Conservation (phyloP, 2,329 filamentous ascomycete genomes). For the Fusarium fracticaudum region DNA sequence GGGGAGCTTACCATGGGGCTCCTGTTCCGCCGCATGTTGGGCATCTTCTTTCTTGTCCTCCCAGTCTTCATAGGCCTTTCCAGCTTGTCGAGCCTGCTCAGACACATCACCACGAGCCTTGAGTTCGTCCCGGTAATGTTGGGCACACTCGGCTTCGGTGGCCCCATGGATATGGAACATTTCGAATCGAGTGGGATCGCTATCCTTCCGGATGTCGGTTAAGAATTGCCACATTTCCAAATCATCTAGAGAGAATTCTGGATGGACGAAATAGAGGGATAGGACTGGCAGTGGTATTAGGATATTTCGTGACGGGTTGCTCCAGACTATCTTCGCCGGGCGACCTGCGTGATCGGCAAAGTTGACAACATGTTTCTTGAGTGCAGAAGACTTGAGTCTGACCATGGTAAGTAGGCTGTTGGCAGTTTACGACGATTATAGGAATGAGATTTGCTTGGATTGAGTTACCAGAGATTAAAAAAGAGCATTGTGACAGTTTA, state of each 20-base stretch:
- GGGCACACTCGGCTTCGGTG: neutral
- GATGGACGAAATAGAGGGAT: neutral
- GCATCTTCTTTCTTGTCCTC: neutral
- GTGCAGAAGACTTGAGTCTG: neutral
- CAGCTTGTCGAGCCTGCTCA: neutral
- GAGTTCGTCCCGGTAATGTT: neutral
- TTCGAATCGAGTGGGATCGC: neutral
- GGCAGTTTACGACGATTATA: rapidly evolving
- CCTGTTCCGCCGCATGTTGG: neutral
- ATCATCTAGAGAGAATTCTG: neutral
- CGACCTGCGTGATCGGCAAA: neutral
- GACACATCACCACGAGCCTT: neutral
- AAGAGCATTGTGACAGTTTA: too few relatives aligned
- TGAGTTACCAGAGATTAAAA: neutral
- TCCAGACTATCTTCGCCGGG: neutral
- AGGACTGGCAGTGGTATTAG: neutral
- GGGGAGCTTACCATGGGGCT: neutral
- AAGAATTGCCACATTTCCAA: neutral
- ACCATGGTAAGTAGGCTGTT: neutral
- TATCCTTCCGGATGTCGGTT: neutral
- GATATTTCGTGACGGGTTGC: neutral
- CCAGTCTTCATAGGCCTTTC: neutral
- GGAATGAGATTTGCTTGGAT: neutral
- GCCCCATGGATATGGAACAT: neutral
- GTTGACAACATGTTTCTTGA: neutral